Conservation (phyloP, 2,329 filamentous ascomycete species). For the Fusarium floridanum region DNA sequence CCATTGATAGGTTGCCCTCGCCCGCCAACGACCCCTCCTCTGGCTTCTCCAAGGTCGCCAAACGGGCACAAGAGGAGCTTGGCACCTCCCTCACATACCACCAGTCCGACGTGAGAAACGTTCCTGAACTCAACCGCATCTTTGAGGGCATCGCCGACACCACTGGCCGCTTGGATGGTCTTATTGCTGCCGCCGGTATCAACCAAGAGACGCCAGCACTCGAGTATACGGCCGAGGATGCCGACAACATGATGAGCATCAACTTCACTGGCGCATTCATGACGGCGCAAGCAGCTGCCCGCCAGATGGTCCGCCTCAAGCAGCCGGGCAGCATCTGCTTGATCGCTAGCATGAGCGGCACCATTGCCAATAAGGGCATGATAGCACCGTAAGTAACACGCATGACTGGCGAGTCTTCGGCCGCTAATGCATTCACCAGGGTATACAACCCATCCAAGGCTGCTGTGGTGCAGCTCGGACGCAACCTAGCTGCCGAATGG, state of each 20-base stretch:
- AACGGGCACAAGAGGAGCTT: conserved; percentile 73
- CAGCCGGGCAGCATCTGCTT: conserved; percentile 72
- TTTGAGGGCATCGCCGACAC: conserved; percentile 76
- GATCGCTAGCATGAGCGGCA: conserved; percentile 79
- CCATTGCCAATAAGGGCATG: conserved; percentile 72
- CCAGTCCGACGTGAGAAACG: conserved; percentile 84
- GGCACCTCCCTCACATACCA: conserved; percentile 79
- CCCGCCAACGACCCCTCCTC: conserved; percentile 60
- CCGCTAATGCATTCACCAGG: conserved; percentile 49
- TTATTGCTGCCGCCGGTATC: conserved; percentile 78
- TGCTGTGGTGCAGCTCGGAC: conserved; percentile 77
- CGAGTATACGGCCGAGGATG: conserved; percentile 82
- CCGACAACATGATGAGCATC: conserved; percentile 83
- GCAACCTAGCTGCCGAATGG: conserved; percentile 81
- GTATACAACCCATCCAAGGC: conserved; percentile 85
- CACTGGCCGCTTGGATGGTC: conserved; percentile 81
- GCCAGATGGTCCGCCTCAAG: conserved; percentile 75
- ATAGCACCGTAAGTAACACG: conserved; percentile 66
- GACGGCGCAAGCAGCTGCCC: conserved; percentile 89
- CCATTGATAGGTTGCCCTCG: conserved; percentile 71
- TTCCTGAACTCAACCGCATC: conserved; percentile 73
- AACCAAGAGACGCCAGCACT: conserved; percentile 88
- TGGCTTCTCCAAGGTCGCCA: conserved; percentile 74
- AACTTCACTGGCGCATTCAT: conserved; percentile 89
- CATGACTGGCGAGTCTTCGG: neutral